phyloP scores from a whole-genome alignment of 169 alveolate genomes.

The Cryptosporidium canis region DNA sequence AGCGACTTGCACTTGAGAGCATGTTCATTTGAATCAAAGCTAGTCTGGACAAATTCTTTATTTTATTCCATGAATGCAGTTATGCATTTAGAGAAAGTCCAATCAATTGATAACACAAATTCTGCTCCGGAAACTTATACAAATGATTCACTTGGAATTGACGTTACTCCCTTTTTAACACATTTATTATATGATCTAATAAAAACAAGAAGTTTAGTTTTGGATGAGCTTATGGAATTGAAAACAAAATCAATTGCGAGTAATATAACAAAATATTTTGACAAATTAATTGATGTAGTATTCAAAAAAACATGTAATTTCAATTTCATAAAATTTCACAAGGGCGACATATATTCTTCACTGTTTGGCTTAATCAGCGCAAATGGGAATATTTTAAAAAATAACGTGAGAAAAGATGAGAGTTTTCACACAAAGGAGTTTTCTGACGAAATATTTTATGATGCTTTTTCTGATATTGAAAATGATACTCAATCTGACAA shows the following conservation, averaged over 20 bases:
- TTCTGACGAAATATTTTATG: conserved; percentile 44
- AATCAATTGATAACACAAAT: neutral
- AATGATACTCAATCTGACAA: conserved; percentile 3
- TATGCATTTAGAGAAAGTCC: neutral
- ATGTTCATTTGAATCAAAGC: conserved; percentile 52
- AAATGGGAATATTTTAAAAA: neutral
- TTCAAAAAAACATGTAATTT: conserved; percentile 36
- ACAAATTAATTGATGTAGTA: conserved; percentile 31
- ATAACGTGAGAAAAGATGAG: neutral
- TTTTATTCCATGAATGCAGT: conserved; percentile 36
- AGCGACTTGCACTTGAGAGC: conserved; percentile 41
- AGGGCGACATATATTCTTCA: conserved; percentile 41
- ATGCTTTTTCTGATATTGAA: conserved; percentile 51
- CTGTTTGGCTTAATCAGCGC: conserved; percentile 8
- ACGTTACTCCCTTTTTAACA: conserved; percentile 12
- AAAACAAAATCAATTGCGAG: neutral
- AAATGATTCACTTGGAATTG: conserved; percentile 5
- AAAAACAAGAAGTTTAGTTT: conserved; percentile 28
- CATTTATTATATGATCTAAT: conserved; percentile 48
- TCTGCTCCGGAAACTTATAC: neutral
- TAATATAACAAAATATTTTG: conserved; percentile 11
- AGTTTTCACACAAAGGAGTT: neutral
- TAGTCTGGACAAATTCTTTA: conserved; percentile 54
- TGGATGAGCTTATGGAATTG: conserved; percentile 36
- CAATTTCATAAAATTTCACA: neutral